A percentile compares a stretch with the other conserved stretches of the same genome.
Conservation (phyloP, 2,329 filamentous ascomycete genomes). For the Pseudocercospora pini-densiflorae region DNA sequence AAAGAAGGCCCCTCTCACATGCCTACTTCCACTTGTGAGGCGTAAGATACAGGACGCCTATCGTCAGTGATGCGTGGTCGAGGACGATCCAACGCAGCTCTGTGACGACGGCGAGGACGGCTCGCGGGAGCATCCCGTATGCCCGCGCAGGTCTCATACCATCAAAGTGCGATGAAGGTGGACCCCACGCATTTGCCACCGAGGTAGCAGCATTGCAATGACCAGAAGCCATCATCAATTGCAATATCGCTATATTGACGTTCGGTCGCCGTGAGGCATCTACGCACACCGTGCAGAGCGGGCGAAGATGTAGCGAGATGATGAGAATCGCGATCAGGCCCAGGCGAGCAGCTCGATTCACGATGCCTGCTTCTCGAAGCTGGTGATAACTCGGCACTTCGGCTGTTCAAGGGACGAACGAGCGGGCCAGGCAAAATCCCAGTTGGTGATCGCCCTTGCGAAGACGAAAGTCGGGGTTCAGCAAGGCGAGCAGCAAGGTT, state of each 20-base stretch:
- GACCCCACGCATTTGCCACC: conserved; percentile 12
- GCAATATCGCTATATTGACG: conserved; percentile 15
- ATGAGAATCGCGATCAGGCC: conserved; percentile 12
- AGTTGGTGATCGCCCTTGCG: conserved; percentile 20
- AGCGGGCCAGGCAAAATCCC: conserved; percentile 19
- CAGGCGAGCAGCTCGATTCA: conserved; percentile 18
- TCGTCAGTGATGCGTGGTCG: conserved; percentile 2
- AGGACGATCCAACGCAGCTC: neutral
- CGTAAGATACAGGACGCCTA: neutral
- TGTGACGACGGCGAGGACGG: conserved; percentile 16
- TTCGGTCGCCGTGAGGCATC: conserved; percentile 11
- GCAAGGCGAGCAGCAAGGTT: conserved; percentile 13
- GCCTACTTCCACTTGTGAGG: neutral
- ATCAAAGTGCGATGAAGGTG: conserved; percentile 1
- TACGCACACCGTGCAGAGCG: conserved; percentile 15
- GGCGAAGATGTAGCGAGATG: conserved; percentile 27
- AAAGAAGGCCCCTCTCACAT: neutral
- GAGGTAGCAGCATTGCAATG: conserved; percentile 1
- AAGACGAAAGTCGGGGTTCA: conserved; percentile 18
- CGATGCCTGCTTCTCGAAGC: conserved; percentile 22
- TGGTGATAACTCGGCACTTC: conserved; percentile 25
- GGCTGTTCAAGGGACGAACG: conserved; percentile 16
- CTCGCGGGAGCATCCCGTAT: conserved; percentile 21
- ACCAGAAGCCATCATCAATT: neutral
- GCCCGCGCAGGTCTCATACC: conserved; percentile 9